Base-by-base conservation (phyloP, 2,329 filamentous ascomycete genomes). In the Myriosclerotinia curreyana region DNA sequence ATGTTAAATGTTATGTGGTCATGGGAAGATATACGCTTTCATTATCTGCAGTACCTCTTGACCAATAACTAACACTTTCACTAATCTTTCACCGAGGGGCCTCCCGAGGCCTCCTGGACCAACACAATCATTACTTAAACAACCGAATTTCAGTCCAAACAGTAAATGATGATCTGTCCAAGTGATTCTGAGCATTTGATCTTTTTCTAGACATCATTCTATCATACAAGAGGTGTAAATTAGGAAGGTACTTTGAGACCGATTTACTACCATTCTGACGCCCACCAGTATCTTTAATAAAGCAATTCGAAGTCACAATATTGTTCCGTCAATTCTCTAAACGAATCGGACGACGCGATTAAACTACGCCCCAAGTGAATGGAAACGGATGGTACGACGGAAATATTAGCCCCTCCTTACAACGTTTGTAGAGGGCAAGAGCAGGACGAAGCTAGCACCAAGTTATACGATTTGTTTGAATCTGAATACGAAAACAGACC, bases 341-440 rank as follows among this genome's bases (percentile, higher is more conserved):
- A 25, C 31, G 7, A 25, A 48, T 58, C 28, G 28, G 8, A 25
- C 12, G 8, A 48, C 7, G 28, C n/a, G 20, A 48, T 46, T 46
- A 12, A 36, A 22, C 12, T 36, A 36, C 42, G 20, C 17, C 8
- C 22, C 22, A 46, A 48, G 42, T 58, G 42, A 58, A 58, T 58
- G 42, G 5, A 36, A 36, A 58, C 28, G 48, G 14, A 58, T 48
- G 28, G 28, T 58, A 56, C 40, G 40, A 22, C 40, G 11, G 25
- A 40, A 8, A 56, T n/a, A 36, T 55, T 25, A 46, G 42, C n/a
- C 25, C 42, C 55, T 58, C 48, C 28, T 48, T 46, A 58, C 20
- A 58, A 15, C 55, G 5, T 36, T 36, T 48, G 5, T 17, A 20
- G 9, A n/a, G 48, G 53, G 14, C 7, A 12, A 22, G 42, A 58